Conservation (phyloP, 305 asterid genomes). For the Lippia alba region DNA sequence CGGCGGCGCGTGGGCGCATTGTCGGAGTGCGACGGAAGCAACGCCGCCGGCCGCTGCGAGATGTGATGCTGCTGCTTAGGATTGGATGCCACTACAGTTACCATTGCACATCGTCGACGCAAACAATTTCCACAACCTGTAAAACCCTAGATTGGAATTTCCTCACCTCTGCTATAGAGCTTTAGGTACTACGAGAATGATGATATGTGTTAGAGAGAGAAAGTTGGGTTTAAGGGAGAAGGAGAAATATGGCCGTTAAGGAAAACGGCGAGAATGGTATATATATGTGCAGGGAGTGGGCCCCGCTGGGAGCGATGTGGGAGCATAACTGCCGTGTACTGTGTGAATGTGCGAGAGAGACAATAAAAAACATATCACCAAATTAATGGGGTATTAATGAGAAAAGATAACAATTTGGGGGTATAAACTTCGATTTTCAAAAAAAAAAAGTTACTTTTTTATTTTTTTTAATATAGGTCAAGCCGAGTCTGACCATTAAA, state of each 20-base stretch:
- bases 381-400: background rate
- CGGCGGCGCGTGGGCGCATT: conserved; percentile 45
- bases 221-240: conserved; percentile 14
- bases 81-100: conserved; percentile 52
- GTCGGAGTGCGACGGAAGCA: conserved; percentile 50
- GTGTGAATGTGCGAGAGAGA: conserved; percentile 30
- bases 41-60: conserved; percentile 50
- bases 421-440: too few relatives aligned
- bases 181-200: background rate
- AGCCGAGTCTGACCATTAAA: too few relatives aligned
- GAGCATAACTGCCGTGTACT: conserved; percentile 52
- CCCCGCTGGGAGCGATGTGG: background rate
- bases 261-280: conserved; percentile 34
- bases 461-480: too few relatives aligned
- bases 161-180: too few relatives aligned
- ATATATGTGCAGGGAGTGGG: background rate
- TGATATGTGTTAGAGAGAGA: conserved; percentile 20
- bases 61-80: conserved; percentile 46
- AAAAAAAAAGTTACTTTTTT: too few relatives aligned
- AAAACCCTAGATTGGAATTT: background rate
- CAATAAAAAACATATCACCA: background rate
- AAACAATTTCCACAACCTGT: background rate
- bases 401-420: too few relatives aligned
- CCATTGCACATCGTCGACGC: conserved; percentile 41
- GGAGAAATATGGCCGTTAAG: conserved; percentile 55